Conservation (phyloP, 805 yeast species). For the Torulaspora gathmanii region DNA sequence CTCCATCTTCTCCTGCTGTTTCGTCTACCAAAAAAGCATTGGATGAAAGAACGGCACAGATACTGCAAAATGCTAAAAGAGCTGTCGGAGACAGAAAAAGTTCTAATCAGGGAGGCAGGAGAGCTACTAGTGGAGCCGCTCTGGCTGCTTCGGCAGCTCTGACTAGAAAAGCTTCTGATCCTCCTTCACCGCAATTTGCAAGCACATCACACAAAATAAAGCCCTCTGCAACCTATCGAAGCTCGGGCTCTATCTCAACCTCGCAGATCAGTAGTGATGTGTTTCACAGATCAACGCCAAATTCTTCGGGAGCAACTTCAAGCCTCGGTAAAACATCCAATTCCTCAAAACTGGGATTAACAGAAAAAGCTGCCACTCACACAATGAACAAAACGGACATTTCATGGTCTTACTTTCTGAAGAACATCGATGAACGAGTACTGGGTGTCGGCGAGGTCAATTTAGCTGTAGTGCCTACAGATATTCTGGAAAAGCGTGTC, state of each 20-base stretch:
- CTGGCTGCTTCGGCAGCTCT: constrained; percentile 25
- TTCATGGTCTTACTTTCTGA: constrained; percentile 54
- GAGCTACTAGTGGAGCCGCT: constrained; percentile 22
- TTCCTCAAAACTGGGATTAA: neutral
- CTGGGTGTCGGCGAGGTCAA: constrained; percentile 52
- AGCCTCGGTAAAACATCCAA: constrained; percentile 3
- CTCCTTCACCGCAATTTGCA: constrained; percentile 9
- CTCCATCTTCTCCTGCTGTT: constrained; percentile 1
- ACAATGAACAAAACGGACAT: constrained; percentile 52
- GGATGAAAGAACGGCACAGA: constrained; percentile 34
- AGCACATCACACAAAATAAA: neutral
- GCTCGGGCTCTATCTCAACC: neutral
- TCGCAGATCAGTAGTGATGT: neutral
- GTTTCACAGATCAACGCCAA: neutral
- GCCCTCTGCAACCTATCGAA: neutral
- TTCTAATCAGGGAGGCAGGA: constrained; percentile 7
- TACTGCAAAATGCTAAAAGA: constrained; percentile 30
- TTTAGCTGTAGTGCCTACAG: constrained; percentile 43
- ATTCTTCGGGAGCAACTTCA: constrained; percentile 4
- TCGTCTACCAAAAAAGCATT: constrained; percentile 16
- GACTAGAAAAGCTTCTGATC: constrained; percentile 15
- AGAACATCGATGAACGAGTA: constrained; percentile 56
- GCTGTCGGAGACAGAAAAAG: constrained; percentile 23
- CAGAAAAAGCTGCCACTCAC: constrained; percentile 30
- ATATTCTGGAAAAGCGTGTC: constrained; percentile 45